Conservation (phyloP, 1,284 basidiomycete genomes). For the Sphaerobolus stellatus region DNA sequence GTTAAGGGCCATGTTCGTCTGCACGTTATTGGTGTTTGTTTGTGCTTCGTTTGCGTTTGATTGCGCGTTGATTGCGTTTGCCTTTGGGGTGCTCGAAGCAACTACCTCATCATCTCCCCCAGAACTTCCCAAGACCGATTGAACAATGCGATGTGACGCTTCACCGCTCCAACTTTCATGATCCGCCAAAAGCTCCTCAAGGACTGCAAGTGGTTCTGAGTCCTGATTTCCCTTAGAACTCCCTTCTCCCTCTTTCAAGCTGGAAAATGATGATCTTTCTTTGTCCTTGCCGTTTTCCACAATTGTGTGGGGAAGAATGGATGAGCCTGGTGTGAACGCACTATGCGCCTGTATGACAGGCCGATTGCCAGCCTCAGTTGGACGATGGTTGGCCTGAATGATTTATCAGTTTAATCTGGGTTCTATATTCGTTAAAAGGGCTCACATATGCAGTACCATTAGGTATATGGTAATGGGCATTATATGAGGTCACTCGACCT, state of each 20-base stretch:
- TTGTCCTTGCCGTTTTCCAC: background rate
- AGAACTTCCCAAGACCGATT: background rate
- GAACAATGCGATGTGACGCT: constrained; percentile 1
- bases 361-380: background rate
- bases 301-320: background rate
- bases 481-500: no score
- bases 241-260: no score
- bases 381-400: no score
- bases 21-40: background rate
- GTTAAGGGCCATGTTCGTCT: background rate
- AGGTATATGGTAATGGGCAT: no score
- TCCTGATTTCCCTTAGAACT: no score
- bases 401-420: no score
- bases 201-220: background rate
- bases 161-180: constrained; percentile 5
- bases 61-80: no score
- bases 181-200: background rate
- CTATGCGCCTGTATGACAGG: background rate
- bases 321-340: background rate
- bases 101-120: no score
- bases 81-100: no score
- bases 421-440: no score
- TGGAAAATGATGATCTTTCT: background rate
- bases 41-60: background rate
- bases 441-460: no score